Base-by-base conservation (phyloP, 2,329 filamentous ascomycete species). In the Cladosporium sp. region DNA sequence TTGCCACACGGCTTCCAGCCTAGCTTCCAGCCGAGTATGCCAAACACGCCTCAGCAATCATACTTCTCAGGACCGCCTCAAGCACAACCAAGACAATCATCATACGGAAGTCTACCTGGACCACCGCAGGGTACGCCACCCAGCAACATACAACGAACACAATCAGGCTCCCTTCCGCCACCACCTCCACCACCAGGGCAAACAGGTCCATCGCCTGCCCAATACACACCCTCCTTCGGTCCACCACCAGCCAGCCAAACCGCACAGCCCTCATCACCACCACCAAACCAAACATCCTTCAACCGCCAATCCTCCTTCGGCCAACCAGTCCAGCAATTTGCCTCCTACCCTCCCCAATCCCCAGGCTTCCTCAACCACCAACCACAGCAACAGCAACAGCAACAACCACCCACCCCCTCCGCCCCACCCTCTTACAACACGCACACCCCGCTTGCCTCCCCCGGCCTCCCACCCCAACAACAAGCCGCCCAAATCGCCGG, bases 381-480 rank as follows among this genome's bases (percentile, higher is more conserved):
- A 66, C 64, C 54, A 26, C 56, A 65, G 25, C 63, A 65, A 21
- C 73, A 74, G 11, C 75, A 66, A 5, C 58, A 43, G 28, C 64
- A 58, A 36, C 63, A 65, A n/a, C 73, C 74, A 11, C 75, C 74
- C 13, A 76, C 75, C 3, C 75, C 75, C 4, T 73, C 72, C n/a
- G 73, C 72, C 14, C 74, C 71, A 6, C 73, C 74, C 16, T 70
- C 72, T 5, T 78, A 73, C 72, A 76, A 66, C 69, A 74, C 69
- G 58, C 73, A 76, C 39, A 75, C 73, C 7, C 74, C 76, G n/a
- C 65, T 79, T 18, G 74, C 77, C 30, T 79, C 79, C 2, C 79
- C 79, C 13, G 76, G 75, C 13, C 75, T 78, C 46, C 72, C 76
- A 39, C 76, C 76, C 73, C 81, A 69, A 34, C 71, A 72, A 28